Evolutionary conservation across 768 basidiomycete genomes (phyloP), one percentile per base, ranked within the genome.

Genomic region (Tylopilus cervinicoccineus): DNA sequence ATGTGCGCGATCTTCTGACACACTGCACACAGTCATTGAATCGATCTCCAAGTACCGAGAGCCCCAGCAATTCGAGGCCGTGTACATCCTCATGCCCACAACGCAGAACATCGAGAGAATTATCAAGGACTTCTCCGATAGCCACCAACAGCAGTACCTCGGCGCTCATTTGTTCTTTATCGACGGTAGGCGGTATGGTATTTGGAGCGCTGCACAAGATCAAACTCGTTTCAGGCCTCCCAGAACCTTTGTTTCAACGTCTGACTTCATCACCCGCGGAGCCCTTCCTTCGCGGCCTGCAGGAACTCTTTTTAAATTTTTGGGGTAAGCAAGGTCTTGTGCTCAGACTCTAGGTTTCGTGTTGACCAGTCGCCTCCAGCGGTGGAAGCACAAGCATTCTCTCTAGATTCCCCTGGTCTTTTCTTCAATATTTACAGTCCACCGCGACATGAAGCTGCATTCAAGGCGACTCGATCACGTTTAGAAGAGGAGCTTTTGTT

Each of bases 31-130:
- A 99, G 95, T 91, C 62, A 89, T 98, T 67, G 95, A 99, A 69
- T 80, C 86, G 46, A 91, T 98, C 65, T 83, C 86, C 53, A 86
- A 73, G 58, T 68, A 84, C 62, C 85, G 96, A 55, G 84, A 88
- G 29, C 84, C 89, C 0, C 90, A 95, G 66, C 79, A 81, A 34
- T 84, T 95, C 43, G 93, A 97, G 68, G 96, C 93, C 28, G 74
- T 98, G 60, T 98, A 99, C 65, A 70, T 99, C 52, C 73, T 98
- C 50, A 95, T 94, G 81, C 89, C 96, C 14, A 98, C 96, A 5
- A 82, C 82, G 2, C 89, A 93, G 72, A 98, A 98, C 67, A 81
- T 98, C 37, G 86, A 95, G 48, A 80, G 93, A 19, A 77, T 99
- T 60, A 86, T 98, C 57, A 80, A 76, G 28, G 96, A 99, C 69